Percentiles rank a stretch among this genome's conserved stretches.
Conservation (phyloP, 1,139 yeast genomes). For the Candida sanyaensis region DNA sequence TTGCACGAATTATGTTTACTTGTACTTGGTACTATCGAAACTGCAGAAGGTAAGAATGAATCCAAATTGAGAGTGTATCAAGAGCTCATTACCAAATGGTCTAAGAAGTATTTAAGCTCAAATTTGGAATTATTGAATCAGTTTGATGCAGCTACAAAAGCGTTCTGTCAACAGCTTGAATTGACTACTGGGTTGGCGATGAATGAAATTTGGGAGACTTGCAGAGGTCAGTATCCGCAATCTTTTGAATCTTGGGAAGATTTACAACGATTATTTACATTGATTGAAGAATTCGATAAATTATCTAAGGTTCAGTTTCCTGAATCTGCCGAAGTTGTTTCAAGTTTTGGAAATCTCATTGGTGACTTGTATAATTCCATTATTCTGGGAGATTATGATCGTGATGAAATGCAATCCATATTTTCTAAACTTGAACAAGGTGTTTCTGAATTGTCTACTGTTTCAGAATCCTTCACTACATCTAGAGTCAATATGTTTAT, state of each 20-base stretch:
- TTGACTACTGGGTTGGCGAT: conserved; percentile 68
- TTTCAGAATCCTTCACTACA: conserved; percentile 52
- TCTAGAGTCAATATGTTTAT: conserved; percentile 55
- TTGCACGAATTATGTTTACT: conserved; percentile 44
- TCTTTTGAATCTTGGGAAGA: conserved; percentile 56
- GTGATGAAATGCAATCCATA: conserved; percentile 37
- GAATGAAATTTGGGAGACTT: conserved; percentile 67
- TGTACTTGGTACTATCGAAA: conserved; percentile 46
- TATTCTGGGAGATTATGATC: conserved; percentile 27
- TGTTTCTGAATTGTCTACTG: conserved; percentile 43
- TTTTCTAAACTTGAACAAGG: conserved; percentile 43
- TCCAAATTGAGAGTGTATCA: conserved; percentile 72
- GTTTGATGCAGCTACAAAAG: conserved; percentile 27
- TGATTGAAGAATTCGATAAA: conserved; percentile 60
- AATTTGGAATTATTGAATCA: conserved; percentile 9
- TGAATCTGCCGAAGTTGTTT: conserved; percentile 53
- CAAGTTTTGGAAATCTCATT: conserved; percentile 46
- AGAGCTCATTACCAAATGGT: conserved; percentile 58
- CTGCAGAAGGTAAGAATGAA: conserved; percentile 56
- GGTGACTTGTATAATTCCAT: conserved; percentile 48
- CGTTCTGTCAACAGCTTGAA: conserved; percentile 51
- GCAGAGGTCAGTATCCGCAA: conserved; percentile 62
- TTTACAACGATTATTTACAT: conserved; percentile 36
- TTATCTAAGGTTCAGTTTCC: conserved; percentile 56
- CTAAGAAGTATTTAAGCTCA: conserved; percentile 19